These are phyloP conservation scores for Penicillium taxi DNA, from an alignment of 495 filamentous ascomycete species.

Conservation along the genomic window DNA sequence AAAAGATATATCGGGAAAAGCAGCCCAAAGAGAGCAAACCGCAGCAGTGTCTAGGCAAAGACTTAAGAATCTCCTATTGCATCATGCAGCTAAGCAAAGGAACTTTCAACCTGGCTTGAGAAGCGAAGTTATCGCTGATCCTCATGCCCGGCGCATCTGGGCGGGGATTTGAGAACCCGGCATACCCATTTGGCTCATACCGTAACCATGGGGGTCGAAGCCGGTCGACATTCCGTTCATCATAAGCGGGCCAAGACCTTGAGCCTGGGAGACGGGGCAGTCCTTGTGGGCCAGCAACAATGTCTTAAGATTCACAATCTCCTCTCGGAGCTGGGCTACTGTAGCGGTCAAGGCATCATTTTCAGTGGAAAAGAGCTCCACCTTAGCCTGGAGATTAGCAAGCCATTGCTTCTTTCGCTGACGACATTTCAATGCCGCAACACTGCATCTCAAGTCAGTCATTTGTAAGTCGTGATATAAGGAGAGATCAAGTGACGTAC, in stretches of 20 bases:
- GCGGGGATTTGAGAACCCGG: slow-evolving; percentile 31
- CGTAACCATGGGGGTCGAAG: slow-evolving; percentile 32
- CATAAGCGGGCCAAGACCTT: slow-evolving; percentile 63
- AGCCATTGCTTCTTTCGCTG: slow-evolving; percentile 99
- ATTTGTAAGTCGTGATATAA: not conserved
- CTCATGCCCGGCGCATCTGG: slow-evolving; percentile 30
- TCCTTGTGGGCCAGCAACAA: slow-evolving; percentile 92
- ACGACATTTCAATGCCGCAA: slow-evolving; percentile 93
- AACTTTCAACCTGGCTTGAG: not conserved
- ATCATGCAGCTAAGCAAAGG: not conserved
- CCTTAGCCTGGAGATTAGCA: slow-evolving; percentile 88
- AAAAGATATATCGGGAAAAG: slow-evolving; percentile 2
- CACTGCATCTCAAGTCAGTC: slow-evolving; percentile 50
- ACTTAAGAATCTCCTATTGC: slow-evolving; percentile 1
- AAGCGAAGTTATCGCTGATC: not conserved
- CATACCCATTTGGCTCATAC: slow-evolving; percentile 35
- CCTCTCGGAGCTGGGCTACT: slow-evolving; percentile 77
- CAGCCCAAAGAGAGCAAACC: slow-evolving; percentile 6
- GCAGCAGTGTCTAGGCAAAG: slow-evolving; percentile 19
- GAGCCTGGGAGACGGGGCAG: slow-evolving; percentile 83
- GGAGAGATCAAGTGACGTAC: slow-evolving; percentile 45
- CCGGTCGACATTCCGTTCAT: slow-evolving; percentile 49
- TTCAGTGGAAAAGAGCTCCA: slow-evolving; percentile 82
- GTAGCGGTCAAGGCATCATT: slow-evolving; percentile 82
- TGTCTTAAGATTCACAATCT: slow-evolving; percentile 92